Conservation (phyloP, 2,329 filamentous ascomycete species). For the Colletotrichum costaricense region DNA sequence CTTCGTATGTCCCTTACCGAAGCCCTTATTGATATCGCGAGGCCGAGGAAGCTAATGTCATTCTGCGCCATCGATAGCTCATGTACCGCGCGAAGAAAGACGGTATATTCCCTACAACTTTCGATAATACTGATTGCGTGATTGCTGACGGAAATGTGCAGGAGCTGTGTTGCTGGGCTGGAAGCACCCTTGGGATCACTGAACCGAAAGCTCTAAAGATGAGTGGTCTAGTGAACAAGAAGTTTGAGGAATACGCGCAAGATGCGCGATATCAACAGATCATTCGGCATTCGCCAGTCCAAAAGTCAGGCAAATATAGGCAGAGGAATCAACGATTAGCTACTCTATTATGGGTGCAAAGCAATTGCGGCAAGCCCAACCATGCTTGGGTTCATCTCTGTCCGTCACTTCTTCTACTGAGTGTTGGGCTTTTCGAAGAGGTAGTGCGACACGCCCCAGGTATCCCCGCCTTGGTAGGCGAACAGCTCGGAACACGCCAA, state of each 20-base stretch:
- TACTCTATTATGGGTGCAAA: neutral
- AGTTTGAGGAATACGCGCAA: neutral
- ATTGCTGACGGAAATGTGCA: conserved; percentile 42
- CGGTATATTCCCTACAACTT: conserved; percentile 60
- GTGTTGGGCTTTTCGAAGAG: conserved; percentile 68
- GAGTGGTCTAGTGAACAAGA: neutral
- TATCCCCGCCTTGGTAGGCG: conserved; percentile 72
- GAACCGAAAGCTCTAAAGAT: conserved; percentile 44
- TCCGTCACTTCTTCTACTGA: neutral
- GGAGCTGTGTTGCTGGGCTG: conserved; percentile 85
- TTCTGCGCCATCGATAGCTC: conserved; percentile 64
- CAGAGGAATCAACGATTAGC: neutral
- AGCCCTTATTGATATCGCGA: neutral
- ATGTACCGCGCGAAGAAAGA: conserved; percentile 98
- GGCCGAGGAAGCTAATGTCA: conserved; percentile 27
- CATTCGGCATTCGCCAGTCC: neutral
- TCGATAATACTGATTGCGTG: neutral
- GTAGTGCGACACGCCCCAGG: conserved; percentile 76
- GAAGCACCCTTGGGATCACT: conserved; percentile 98
- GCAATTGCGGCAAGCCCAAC: neutral
- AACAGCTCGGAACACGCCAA: conserved; percentile 79
- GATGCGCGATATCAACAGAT: neutral
- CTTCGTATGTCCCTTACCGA: conserved; percentile 75
- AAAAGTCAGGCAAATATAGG: too few species aligned
- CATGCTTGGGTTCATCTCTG: neutral